Base-by-base conservation (phyloP, 352 stramenopile genomes). In the Globisporangium orthogonon region DNA sequence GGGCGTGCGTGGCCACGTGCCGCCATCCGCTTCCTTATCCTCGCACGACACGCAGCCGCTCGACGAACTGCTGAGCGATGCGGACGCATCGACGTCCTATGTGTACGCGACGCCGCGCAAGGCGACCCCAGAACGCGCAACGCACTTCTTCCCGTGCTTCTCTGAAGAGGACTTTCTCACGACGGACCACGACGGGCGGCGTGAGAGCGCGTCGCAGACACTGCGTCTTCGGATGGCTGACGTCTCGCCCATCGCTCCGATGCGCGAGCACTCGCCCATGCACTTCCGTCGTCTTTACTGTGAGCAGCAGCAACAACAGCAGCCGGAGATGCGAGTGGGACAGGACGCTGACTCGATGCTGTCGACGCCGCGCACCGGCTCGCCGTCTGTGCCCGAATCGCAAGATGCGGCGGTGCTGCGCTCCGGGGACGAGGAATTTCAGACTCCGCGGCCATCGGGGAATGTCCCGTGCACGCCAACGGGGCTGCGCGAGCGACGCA, bases 201-300 rank as follows among this genome's bases (percentile, higher is more conserved):
- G 56, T 14, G 63, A 63, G 28, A 64, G 55, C n/a, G 71, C 75
- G 15, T 87, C 78, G 9, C 76, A 87, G 58, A 78, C 63, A 28
- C 63, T 92, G 30, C 70, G 71, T 44, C 37, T 69, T 23, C 74
- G 74, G 30, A 71, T 87, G 62, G 76, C 65, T 1, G 65, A 70
- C 50, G 61, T 89, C 30, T 92, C 82, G n/a, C 82, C 82, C 0
- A 89, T 92, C 60, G 56, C 67, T 18, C 66, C 65, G 55, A 9
- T 63, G 52, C 30, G 40, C 17, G 23, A 43, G 9, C 29, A 41
- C 29, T 15, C 31, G n/a, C 15, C 14, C 5, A 28, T 39, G 31
- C 48, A 17, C 29, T 66, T 4, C n/a, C 39, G 7, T 43, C 56
- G 15, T 11, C n/a, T 62, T 30, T 28, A 60, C 15, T 30, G 48